Percentiles rank a stretch among this genome's conserved stretches.
phyloP scores from a whole-genome alignment of 164 flowering plant species.

The Vitis vinifera region DNA sequence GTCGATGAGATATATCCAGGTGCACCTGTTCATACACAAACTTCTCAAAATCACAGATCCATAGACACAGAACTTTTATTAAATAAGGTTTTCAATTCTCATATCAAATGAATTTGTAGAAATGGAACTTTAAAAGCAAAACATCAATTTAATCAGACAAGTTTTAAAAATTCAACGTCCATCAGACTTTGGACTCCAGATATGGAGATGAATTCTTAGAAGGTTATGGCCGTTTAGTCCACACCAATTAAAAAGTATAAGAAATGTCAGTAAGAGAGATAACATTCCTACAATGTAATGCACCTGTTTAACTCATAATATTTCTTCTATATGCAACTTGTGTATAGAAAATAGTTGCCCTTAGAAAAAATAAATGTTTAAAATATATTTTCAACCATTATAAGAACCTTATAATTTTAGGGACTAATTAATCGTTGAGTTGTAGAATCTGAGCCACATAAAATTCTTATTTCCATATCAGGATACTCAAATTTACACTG shows the following conservation, averaged over 20 bases:
- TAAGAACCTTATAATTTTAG: background rate
- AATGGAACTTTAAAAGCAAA: background rate
- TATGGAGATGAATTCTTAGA: background rate
- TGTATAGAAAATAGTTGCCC: too few relatives aligned
- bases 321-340: background rate
- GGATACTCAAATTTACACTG: too few relatives aligned
- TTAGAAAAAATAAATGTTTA: too few relatives aligned
- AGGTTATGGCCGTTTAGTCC: background rate
- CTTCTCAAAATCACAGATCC: background rate
- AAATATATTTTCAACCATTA: background rate
- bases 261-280: too few relatives aligned
- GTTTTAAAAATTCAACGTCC: background rate
- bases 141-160: background rate
- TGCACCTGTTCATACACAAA: slow-evolving; percentile 59
- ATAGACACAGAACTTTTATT: background rate
- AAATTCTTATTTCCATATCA: too few relatives aligned
- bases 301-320: background rate
- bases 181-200: background rate
- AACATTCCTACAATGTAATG: too few relatives aligned
- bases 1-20: slow-evolving; percentile 89
- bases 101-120: background rate
- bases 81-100: background rate
- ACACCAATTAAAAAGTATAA: too few relatives aligned
- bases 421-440: background rate
- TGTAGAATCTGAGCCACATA: too few relatives aligned